Evolutionary conservation across 768 basidiomycete genomes (phyloP), one percentile per base, ranked within the genome.

Genomic region (Sistotremastrum niveocremeum): DNA sequence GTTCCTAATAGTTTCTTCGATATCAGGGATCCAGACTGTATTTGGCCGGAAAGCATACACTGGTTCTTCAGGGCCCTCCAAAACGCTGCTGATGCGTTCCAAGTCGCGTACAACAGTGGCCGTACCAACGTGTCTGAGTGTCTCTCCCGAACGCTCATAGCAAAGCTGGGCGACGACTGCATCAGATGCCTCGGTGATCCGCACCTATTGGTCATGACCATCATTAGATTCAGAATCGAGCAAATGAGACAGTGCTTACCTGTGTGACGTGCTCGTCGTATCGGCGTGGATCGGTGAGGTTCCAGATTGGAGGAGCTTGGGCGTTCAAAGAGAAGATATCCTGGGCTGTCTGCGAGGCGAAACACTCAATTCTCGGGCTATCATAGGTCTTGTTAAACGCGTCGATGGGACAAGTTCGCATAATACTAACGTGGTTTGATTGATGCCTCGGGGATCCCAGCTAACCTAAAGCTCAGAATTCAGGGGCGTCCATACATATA

Each of bases 381-480:
- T 3, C 31, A 1, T 7, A 30, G 2, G 34, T 20, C 9, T 28
- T 39, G 28, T 31, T 30, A 28, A 39, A 11, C 32, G 12, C 5
- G 6, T 5, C 4, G 41, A 8, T 35, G 29, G 10, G 7, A 37
- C 29, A 48, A 9, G 32, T 12, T 2, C 7, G 37, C 7, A 42
- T 11, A 49, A 7, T 40, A 41, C 56, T 20, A 40, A 63, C 62
- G 52, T 50, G 4, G 62, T 57, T 37, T 53, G 46, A 33, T 60
- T 60, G n/a, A 63, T 58, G 2, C 62, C 62, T 46, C 61, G 50
- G 2, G 59, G 60, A 49, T 61, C 61, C 50, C 60, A 61, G 8
- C 60, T 42, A 28, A 47, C 32, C 41, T 44, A 36, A 20, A 29
- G 37, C 31, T 12, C 4, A 10, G 40, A 7, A 8, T 40, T 20